phyloP scores from a whole-genome alignment of 331 rosid genomes.

The Stylosanthes scabra region DNA sequence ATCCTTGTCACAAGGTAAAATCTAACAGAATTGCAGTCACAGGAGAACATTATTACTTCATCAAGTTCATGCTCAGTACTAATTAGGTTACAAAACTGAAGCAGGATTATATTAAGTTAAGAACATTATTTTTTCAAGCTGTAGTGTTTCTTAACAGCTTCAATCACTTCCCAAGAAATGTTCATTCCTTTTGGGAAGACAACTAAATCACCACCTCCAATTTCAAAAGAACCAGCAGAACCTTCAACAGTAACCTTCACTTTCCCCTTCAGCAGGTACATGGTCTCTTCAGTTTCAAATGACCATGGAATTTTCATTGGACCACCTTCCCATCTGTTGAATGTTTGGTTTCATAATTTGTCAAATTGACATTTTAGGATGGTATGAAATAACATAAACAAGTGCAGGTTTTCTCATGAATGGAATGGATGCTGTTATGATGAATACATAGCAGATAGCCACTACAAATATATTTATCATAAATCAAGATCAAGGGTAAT shows the following conservation, averaged over 20 bases:
- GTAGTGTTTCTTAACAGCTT: conserved; percentile 64
- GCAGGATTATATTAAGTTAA: not conserved
- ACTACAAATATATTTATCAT: not conserved
- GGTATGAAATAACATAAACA: conserved; percentile 7
- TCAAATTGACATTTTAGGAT: not conserved
- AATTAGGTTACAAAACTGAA: conserved; percentile 17
- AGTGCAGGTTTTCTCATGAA: no score
- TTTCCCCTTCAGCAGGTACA: conserved; percentile 67
- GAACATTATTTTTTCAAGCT: conserved; percentile 46
- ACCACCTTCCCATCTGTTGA: conserved; percentile 60
- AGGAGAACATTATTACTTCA: conserved; percentile 21
- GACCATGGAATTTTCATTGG: conserved; percentile 68
- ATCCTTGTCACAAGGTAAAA: conserved; percentile 21
- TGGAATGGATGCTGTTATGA: conserved; percentile 16
- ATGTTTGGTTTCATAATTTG: not conserved
- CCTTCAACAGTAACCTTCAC: conserved; percentile 62
- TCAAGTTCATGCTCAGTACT: conserved; percentile 32
- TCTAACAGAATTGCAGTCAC: not conserved
- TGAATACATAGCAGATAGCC: not conserved
- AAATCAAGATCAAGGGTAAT: not conserved
- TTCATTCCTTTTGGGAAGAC: conserved; percentile 75
- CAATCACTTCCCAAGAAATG: conserved; percentile 70
- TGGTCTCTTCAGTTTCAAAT: conserved; percentile 59
- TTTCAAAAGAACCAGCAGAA: conserved; percentile 52
- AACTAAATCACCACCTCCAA: conserved; percentile 64